Conservation (phyloP, 2,329 filamentous ascomycete genomes). For the Monilinia vaccinii-corymbosi region DNA sequence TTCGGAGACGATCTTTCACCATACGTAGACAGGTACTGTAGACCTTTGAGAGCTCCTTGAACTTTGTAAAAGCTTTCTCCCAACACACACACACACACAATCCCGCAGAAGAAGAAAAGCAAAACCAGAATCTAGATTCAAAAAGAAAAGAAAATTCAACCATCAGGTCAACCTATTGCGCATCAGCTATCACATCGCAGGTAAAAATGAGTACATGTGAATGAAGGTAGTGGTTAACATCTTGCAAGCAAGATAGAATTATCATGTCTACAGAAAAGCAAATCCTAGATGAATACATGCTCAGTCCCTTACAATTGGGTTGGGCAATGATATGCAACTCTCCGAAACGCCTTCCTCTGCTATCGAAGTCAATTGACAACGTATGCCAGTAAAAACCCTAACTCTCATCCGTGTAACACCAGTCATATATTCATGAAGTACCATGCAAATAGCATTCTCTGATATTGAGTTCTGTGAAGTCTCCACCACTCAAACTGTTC, state of each 20-base stretch:
- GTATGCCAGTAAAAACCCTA: not conserved
- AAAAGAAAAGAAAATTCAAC: too few relatives aligned
- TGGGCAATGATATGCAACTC: not conserved
- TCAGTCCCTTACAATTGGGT: slow-evolving; percentile 1
- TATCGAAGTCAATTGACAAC: slow-evolving; percentile 5
- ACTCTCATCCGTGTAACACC: slow-evolving; percentile 1
- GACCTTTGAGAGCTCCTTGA: too few relatives aligned
- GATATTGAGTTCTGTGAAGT: not conserved
- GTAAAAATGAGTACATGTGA: not conserved
- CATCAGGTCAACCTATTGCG: not conserved
- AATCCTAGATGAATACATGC: not conserved
- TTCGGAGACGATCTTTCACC: too few relatives aligned
- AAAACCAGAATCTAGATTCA: too few relatives aligned
- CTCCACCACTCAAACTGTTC: slow-evolving; percentile 45
- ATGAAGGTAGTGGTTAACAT: not conserved
- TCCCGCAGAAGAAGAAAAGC: too few relatives aligned
- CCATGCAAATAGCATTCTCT: slow-evolving; percentile 5
- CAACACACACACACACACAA: too few relatives aligned
- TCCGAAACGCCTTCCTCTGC: slow-evolving; percentile 1
- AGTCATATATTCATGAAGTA: slow-evolving; percentile 8
- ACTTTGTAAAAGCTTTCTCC: too few relatives aligned
- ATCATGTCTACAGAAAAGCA: not conserved
- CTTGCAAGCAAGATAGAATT: not conserved
- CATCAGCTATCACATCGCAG: not conserved
- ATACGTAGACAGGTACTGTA: too few relatives aligned